Evolutionary conservation across 2,329 filamentous ascomycete species (phyloP).

Genomic region (Fusarium sambucinum): DNA sequence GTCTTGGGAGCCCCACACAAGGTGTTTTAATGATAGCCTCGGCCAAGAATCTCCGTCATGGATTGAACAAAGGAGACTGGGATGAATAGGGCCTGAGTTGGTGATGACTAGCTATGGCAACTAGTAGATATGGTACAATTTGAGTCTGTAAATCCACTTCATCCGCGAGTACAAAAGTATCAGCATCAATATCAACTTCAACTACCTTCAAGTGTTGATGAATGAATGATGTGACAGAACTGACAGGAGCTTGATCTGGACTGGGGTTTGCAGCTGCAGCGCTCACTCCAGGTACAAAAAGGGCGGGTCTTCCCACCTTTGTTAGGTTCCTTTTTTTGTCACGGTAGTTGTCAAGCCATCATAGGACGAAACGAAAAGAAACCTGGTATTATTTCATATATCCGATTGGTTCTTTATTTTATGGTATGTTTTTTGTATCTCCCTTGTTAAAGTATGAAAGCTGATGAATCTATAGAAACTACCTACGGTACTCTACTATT

Average conservation of each 20-base stretch:
- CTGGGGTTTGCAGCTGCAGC: not conserved
- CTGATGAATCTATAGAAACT: conserved; percentile 17
- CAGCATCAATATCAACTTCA: conserved; percentile 1
- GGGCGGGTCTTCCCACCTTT: conserved; percentile 50
- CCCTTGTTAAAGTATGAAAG: not conserved
- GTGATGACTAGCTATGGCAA: too few relatives aligned
- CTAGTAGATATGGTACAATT: not conserved
- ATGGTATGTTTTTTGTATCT: conserved; percentile 26
- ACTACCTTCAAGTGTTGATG: conserved; percentile 14
- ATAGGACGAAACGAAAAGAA: conserved; percentile 37
- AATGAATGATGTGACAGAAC: conserved; percentile 40
- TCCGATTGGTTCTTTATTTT: conserved; percentile 23
- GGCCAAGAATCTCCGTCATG: conserved; percentile 11
- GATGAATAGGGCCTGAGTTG: rapidly evolving
- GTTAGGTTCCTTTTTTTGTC: conserved; percentile 27
- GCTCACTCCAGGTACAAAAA: conserved; percentile 48
- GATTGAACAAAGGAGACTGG: not conserved
- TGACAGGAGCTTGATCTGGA: conserved; percentile 20
- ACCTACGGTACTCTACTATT: not conserved
- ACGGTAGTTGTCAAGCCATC: conserved; percentile 43
- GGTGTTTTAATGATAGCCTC: conserved; percentile 38
- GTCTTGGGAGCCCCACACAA: conserved; percentile 31
- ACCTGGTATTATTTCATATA: conserved; percentile 7
- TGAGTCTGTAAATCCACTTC: not conserved
- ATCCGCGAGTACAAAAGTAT: not conserved